These are phyloP conservation scores for Moelleriella libera DNA, from an alignment of 2,329 filamentous ascomycete genomes.

Conservation along the genomic window DNA sequence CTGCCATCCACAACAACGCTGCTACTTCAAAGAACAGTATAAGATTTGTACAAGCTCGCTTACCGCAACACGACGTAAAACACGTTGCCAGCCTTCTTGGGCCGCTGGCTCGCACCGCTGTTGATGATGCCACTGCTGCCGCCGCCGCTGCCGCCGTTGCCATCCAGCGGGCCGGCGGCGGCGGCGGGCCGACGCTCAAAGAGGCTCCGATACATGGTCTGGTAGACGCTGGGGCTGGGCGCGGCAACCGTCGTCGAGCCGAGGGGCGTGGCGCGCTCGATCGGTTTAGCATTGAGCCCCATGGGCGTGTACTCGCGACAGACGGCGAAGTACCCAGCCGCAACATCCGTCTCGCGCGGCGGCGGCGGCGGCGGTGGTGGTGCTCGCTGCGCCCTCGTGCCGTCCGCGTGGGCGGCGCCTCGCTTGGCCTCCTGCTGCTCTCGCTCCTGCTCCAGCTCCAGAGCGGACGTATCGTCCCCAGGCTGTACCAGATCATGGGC, in stretches of 20 bases:
- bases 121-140: constrained; percentile 23
- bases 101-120: constrained; percentile 34
- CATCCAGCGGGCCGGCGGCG: constrained; percentile 29
- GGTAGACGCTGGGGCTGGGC: constrained; percentile 88
- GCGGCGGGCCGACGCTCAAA: constrained; percentile 61
- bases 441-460: constrained; percentile 25
- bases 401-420: constrained; percentile 37
- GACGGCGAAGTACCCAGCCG: constrained; percentile 89
- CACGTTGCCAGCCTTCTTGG: constrained; percentile 64
- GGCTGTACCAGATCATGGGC: constrained; percentile 33
- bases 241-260: constrained; percentile 60
- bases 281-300: constrained; percentile 83
- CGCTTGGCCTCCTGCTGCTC: constrained; percentile 27
- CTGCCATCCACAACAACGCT: too few relatives aligned
- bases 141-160: constrained; percentile 17
- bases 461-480: constrained; percentile 48
- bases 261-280: constrained; percentile 69
- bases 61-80: constrained; percentile 87
- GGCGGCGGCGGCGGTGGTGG: constrained; percentile 8
- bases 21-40: too few relatives aligned
- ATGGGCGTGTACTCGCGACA: constrained; percentile 85
- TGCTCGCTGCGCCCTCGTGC: constrained; percentile 31
- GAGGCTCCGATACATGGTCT: constrained; percentile 93
- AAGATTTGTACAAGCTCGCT: constrained; percentile 8
- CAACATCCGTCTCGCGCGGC: constrained; percentile 56